Percentiles rank a stretch among this genome's conserved stretches.
phyloP scores from a whole-genome alignment of 139 green algal genomes.

The Zygnema circumcarinatum region DNA sequence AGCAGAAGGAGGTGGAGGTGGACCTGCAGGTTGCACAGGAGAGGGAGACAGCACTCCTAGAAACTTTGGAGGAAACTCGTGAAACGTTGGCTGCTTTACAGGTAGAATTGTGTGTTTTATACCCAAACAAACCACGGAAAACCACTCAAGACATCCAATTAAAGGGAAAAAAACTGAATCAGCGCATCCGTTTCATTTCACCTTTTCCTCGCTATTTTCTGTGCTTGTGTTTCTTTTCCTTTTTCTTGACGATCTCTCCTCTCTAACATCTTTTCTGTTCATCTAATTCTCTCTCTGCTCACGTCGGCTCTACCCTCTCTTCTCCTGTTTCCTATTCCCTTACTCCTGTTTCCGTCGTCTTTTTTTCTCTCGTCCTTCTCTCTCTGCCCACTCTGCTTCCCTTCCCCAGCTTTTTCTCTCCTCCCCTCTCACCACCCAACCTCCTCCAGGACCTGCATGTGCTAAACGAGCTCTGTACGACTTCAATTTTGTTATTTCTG shows the following conservation, averaged over 20 bases:
- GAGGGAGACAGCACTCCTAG: slow-evolving; percentile 57
- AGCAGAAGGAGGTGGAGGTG: not conserved
- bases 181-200: too few relatives aligned
- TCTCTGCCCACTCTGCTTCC: not conserved
- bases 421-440: not conserved
- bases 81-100: slow-evolving; percentile 33
- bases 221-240: not conserved
- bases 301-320: too few relatives aligned
- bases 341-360: not conserved
- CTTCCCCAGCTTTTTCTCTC: not conserved
- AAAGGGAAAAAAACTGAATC: too few relatives aligned
- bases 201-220: too few relatives aligned
- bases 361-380: not conserved
- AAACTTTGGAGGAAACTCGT: slow-evolving; percentile 44
- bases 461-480: slow-evolving; percentile 9
- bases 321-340: too few relatives aligned
- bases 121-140: not conserved
- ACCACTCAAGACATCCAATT: not conserved
- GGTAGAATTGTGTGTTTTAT: too few relatives aligned
- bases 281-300: too few relatives aligned
- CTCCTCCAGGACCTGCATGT: not conserved
- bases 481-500: too few relatives aligned
- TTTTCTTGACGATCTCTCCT: not conserved
- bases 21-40: slow-evolving; percentile 11
- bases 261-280: too few relatives aligned